Evolutionary conservation across 2,329 filamentous ascomycete genomes (phyloP).

Genomic region (Stachybotrys chartarum): DNA sequence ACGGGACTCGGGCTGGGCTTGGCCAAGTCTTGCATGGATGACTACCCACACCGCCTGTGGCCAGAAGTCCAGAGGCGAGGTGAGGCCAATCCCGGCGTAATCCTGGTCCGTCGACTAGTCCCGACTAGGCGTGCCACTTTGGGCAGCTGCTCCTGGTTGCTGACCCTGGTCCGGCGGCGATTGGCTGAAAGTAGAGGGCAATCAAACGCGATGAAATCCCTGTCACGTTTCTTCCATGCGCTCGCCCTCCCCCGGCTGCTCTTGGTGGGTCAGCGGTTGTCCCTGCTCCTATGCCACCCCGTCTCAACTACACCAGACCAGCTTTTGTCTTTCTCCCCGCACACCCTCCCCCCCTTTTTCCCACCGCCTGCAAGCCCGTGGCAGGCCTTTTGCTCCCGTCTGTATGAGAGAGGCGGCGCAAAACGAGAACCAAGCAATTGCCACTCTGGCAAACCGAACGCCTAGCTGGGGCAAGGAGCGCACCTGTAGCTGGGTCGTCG

Average conservation of each 20-base stretch:
- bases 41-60: slow-evolving; percentile 18
- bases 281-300: background rate
- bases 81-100: slow-evolving; percentile 27
- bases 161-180: slow-evolving; percentile 28
- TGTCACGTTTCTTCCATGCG: slow-evolving; percentile 46
- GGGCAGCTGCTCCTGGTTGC: slow-evolving; percentile 39
- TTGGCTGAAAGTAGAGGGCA: slow-evolving; percentile 38
- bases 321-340: background rate
- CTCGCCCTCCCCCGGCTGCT: slow-evolving; percentile 28
- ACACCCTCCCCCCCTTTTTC: background rate
- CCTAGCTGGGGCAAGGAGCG: too few species aligned
- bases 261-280: slow-evolving; percentile 11
- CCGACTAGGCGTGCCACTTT: slow-evolving; percentile 41
- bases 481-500: too few species aligned
- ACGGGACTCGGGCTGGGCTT: slow-evolving; percentile 4
- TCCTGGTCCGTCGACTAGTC: slow-evolving; percentile 36
- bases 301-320: slow-evolving; percentile 1
- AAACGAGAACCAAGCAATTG: too few species aligned
- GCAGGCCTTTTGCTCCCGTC: background rate
- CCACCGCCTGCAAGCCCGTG: background rate
- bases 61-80: slow-evolving; percentile 18
- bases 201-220: slow-evolving; percentile 40
- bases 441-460: too few species aligned
- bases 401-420: background rate
- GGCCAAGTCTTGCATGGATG: slow-evolving; percentile 3